Conservation (phyloP, 352 stramenopile genomes). For the Phytophthora sojae region DNA sequence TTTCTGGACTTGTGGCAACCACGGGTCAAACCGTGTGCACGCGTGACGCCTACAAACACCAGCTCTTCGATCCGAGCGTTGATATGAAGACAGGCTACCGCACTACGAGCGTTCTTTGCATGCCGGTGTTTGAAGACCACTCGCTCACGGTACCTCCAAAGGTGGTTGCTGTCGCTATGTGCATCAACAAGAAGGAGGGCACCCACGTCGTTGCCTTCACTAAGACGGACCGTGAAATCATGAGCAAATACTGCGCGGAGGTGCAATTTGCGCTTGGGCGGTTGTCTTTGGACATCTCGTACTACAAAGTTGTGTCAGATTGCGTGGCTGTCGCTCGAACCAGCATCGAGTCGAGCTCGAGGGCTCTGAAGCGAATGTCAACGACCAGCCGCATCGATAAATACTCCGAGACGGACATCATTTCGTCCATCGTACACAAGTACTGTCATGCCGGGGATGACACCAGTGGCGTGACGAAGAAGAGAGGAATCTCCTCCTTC, state of each 20-base stretch:
- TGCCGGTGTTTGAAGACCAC: constrained; percentile 81
- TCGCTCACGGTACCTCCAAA: constrained; percentile 50
- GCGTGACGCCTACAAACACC: constrained; percentile 77
- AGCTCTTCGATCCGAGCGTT: constrained; percentile 71
- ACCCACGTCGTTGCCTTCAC: constrained; percentile 78
- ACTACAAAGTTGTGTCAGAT: constrained; percentile 77
- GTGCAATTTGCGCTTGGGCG: constrained; percentile 74
- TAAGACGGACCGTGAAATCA: constrained; percentile 56
- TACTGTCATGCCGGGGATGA: constrained; percentile 44
- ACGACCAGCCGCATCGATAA: constrained; percentile 34
- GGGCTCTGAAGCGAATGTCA: constrained; percentile 29
- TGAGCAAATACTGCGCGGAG: constrained; percentile 69
- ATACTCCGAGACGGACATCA: constrained; percentile 63
- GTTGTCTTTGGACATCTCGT: constrained; percentile 78
- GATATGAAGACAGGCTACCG: constrained; percentile 80
- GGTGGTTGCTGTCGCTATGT: constrained; percentile 80
- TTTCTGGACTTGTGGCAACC: constrained; percentile 73
- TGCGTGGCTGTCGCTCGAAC: constrained; percentile 38
- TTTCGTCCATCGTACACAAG: constrained; percentile 70
- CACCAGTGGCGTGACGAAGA: constrained; percentile 14
- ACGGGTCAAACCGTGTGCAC: constrained; percentile 65
- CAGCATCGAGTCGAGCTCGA: constrained; percentile 1
- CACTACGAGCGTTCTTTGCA: constrained; percentile 76
- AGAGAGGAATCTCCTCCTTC: constrained; percentile 26
- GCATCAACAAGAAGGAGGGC: constrained; percentile 92